phyloP scores from a whole-genome alignment of 345 rosid species.

The Gossypium sturtianum region DNA sequence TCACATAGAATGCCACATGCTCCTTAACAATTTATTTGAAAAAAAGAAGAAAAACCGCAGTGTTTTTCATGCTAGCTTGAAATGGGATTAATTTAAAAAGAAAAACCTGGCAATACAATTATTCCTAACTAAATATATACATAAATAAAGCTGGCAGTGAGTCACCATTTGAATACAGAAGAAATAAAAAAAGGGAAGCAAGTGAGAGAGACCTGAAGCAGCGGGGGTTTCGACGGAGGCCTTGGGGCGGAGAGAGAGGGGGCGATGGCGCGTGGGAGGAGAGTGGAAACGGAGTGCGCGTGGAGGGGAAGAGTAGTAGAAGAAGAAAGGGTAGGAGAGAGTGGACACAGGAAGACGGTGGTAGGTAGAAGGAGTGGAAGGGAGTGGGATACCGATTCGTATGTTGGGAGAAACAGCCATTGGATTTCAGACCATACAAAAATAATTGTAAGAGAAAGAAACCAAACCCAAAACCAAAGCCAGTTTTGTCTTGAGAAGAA shows the following conservation, averaged over 20 bases:
- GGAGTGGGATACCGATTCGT: conserved; percentile 16
- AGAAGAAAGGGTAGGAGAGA: conserved; percentile 32
- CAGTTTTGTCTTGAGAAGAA: background rate
- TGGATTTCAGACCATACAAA: conserved; percentile 43
- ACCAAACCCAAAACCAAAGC: background rate
- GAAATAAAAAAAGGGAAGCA: background rate
- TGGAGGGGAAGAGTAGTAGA: conserved; percentile 26
- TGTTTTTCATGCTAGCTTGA: background rate
- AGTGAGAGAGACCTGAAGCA: conserved; percentile 32
- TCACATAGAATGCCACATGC: background rate
- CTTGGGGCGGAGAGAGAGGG: conserved; percentile 46
- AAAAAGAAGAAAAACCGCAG: background rate
- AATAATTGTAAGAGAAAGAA: background rate
- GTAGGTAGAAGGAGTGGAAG: background rate
- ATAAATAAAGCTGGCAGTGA: background rate
- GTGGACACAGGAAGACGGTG: conserved; percentile 29
- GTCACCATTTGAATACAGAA: background rate
- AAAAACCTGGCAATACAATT: background rate
- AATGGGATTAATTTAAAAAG: background rate
- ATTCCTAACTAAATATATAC: background rate
- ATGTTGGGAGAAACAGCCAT: conserved; percentile 35
- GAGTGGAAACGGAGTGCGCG: conserved; percentile 34
- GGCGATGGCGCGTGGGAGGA: conserved; percentile 21
- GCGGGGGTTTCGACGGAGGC: conserved; percentile 47
- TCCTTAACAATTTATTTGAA: background rate